These are phyloP conservation scores for Solanum etuberosum DNA, from an alignment of 257 asterid genomes.

Conservation along the genomic window DNA sequence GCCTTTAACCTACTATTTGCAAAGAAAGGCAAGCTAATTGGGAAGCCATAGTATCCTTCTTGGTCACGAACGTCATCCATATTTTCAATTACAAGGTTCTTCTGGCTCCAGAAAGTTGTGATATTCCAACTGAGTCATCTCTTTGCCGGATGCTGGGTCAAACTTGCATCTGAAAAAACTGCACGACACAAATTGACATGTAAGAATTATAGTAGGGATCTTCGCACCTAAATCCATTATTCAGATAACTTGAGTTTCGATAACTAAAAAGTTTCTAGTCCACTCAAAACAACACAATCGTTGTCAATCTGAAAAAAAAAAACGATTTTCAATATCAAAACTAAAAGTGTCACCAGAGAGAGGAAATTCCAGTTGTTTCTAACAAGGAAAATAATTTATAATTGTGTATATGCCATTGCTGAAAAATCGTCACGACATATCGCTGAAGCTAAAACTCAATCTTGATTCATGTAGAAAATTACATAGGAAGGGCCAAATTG, in stretches of 20 bases:
- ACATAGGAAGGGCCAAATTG: background rate
- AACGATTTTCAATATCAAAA: background rate
- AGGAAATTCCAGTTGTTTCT: no score
- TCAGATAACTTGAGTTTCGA: background rate
- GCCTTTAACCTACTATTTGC: background rate
- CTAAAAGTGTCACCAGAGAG: no score
- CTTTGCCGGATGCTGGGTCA: slow-evolving; percentile 57
- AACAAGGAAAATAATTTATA: no score
- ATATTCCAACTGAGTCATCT: slow-evolving; percentile 68
- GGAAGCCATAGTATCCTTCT: background rate
- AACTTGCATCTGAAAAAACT: slow-evolving; percentile 75
- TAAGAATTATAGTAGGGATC: background rate
- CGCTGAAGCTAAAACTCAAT: background rate
- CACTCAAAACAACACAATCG: background rate
- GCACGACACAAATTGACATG: background rate
- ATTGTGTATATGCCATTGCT: background rate
- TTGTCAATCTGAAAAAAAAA: background rate
- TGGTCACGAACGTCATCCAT: background rate
- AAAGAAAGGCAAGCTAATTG: background rate
- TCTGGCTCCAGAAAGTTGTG: slow-evolving; percentile 68
- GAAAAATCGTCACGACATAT: background rate
- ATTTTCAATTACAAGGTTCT: slow-evolving; percentile 8
- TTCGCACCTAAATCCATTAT: background rate
- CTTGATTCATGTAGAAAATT: background rate
- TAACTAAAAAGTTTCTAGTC: background rate